phyloP scores from a whole-genome alignment of 108 stramenopile species.

The Nitzschia sp. region DNA sequence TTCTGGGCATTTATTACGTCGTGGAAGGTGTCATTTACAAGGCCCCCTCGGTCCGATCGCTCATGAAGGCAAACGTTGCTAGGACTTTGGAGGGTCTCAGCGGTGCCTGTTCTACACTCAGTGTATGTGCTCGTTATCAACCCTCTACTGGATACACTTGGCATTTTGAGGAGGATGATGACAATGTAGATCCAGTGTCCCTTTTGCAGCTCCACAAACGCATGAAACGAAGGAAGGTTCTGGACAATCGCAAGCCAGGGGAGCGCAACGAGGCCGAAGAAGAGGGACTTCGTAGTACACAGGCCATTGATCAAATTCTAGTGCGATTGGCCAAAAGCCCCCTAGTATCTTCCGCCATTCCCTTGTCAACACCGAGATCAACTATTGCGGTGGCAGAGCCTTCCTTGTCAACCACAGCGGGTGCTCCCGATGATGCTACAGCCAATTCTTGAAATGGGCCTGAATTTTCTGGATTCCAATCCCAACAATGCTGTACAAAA shows the following conservation, averaged over 20 bases:
- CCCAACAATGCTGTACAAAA: too few relatives aligned
- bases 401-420: conserved; percentile 1
- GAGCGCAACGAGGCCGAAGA: conserved; percentile 81
- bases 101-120: conserved; percentile 70
- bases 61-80: conserved; percentile 80
- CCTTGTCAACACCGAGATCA: neutral
- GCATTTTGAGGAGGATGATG: conserved; percentile 67
- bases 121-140: conserved; percentile 70
- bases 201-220: conserved; percentile 55
- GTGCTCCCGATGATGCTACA: neutral
- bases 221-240: conserved; percentile 54
- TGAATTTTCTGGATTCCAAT: too few relatives aligned
- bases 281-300: conserved; percentile 78
- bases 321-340: conserved; percentile 71
- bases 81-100: conserved; percentile 65
- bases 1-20: conserved; percentile 84
- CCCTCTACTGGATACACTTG: conserved; percentile 79
- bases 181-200: conserved; percentile 47
- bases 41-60: conserved; percentile 65
- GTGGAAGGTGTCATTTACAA: conserved; percentile 87
- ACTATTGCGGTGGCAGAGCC: conserved; percentile 28
- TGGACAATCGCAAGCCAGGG: conserved; percentile 76
- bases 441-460: too few relatives aligned
- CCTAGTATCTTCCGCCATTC: conserved; percentile 1
- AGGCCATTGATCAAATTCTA: conserved; percentile 80